Percentiles rank a stretch among this genome's conserved stretches.
Evolutionary conservation across 768 basidiomycete genomes (phyloP).

Genomic region (Leccinum rimulosum): DNA sequence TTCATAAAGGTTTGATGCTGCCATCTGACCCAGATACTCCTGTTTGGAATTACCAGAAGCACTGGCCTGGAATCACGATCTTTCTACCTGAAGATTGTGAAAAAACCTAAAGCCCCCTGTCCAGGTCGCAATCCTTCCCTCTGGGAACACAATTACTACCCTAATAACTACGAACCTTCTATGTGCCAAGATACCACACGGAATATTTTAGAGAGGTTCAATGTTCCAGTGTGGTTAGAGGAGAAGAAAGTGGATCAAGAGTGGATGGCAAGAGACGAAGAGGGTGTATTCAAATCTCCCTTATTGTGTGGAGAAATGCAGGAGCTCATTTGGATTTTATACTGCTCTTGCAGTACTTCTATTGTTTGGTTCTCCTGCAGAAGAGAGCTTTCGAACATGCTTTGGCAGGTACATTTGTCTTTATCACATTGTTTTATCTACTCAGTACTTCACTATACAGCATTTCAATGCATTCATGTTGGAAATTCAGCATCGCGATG

Average conservation of each 20-base stretch:
- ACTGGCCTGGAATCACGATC: too few species aligned
- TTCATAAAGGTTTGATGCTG: too few species aligned
- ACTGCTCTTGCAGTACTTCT: neutral
- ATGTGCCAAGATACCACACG: neutral
- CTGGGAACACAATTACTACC: neutral
- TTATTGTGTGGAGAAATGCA: too few species aligned
- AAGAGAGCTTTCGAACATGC: neutral
- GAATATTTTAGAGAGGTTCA: neutral
- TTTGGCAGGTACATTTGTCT: neutral
- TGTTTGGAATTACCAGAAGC: too few species aligned
- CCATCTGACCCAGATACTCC: too few species aligned
- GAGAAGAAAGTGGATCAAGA: too few species aligned
- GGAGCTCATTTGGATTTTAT: neutral
- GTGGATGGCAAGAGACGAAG: too few species aligned
- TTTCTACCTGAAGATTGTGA: too few species aligned
- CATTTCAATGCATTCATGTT: neutral
- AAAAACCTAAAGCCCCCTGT: too few species aligned
- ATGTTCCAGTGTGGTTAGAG: neutral
- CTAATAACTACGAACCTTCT: neutral
- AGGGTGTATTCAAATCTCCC: too few species aligned
- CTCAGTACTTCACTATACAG: neutral
- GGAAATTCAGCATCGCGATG: neutral
- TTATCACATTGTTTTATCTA: neutral
- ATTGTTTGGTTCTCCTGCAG: neutral
- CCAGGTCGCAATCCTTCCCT: neutral